Conservation (phyloP, 768 basidiomycete species). For the Mycena rosella region DNA sequence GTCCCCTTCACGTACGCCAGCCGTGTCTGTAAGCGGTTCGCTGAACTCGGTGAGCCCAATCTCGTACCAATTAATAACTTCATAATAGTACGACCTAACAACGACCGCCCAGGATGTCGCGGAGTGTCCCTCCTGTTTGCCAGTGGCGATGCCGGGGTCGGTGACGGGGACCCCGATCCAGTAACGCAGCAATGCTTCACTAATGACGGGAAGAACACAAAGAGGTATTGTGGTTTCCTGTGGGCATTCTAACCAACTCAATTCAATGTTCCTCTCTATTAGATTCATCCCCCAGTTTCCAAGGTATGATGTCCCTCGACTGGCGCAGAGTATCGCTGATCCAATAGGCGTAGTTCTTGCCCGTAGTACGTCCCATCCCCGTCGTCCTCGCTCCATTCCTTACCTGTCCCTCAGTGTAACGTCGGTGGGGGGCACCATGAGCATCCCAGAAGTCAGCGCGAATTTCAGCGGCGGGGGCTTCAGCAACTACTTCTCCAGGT, state of each 20-base stretch:
- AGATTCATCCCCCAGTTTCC: constrained; percentile 74
- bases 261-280: background rate
- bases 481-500: constrained; percentile 68
- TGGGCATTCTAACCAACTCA: background rate
- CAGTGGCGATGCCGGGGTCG: constrained; percentile 79
- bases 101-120: constrained; percentile 60
- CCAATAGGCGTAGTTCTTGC: constrained; percentile 44
- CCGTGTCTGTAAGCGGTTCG: constrained; percentile 72
- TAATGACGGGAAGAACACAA: constrained; percentile 60
- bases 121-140: constrained; percentile 76
- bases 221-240: constrained; percentile 15
- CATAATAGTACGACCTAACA: background rate
- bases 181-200: constrained; percentile 65
- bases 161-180: constrained; percentile 69
- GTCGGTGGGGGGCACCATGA: constrained; percentile 73
- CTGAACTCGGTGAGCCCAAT: constrained; percentile 65
- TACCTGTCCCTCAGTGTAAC: constrained; percentile 66
- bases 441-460: constrained; percentile 70
- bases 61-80: too few species aligned
- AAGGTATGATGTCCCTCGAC: constrained; percentile 47
- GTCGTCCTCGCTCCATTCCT: background rate
- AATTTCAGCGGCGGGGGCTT: constrained; percentile 82
- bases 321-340: constrained; percentile 1
- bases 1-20: constrained; percentile 70
- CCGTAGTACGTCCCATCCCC: constrained; percentile 57